phyloP scores from a whole-genome alignment of 2,329 filamentous ascomycete species.

The Cercospora sesami region DNA sequence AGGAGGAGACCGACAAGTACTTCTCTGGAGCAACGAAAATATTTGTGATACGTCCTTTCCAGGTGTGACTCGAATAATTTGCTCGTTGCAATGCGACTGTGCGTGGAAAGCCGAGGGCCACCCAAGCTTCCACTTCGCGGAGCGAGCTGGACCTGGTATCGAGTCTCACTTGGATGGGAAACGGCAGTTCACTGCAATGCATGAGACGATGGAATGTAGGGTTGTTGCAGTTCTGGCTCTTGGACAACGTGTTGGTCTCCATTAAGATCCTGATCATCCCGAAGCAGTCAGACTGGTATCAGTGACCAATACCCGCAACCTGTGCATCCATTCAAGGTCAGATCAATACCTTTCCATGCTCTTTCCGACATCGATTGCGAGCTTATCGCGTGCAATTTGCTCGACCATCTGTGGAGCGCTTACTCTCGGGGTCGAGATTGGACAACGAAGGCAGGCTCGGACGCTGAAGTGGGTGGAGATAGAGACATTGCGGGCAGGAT shows the following conservation, averaged over 20 bases:
- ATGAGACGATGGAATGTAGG: background rate
- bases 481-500: background rate
- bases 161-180: background rate
- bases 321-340: no score
- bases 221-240: background rate
- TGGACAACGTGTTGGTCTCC: background rate
- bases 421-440: no score
- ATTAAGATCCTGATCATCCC: background rate
- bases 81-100: background rate
- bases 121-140: background rate
- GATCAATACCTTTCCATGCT: no score
- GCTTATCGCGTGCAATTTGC: no score
- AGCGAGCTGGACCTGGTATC: background rate
- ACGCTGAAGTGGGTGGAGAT: background rate
- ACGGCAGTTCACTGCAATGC: no score
- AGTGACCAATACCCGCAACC: no score
- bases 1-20: fast-evolving
- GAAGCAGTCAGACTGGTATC: background rate
- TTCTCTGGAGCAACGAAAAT: background rate
- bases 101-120: background rate
- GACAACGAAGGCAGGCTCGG: background rate
- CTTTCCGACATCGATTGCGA: no score
- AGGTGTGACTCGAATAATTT: background rate
- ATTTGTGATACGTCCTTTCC: background rate
- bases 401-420: no score